A percentile compares a stretch with the other conserved stretches of the same genome.
These are phyloP conservation scores for Withania somnifera DNA, from an alignment of 305 asterid genomes.

Conservation along the genomic window DNA sequence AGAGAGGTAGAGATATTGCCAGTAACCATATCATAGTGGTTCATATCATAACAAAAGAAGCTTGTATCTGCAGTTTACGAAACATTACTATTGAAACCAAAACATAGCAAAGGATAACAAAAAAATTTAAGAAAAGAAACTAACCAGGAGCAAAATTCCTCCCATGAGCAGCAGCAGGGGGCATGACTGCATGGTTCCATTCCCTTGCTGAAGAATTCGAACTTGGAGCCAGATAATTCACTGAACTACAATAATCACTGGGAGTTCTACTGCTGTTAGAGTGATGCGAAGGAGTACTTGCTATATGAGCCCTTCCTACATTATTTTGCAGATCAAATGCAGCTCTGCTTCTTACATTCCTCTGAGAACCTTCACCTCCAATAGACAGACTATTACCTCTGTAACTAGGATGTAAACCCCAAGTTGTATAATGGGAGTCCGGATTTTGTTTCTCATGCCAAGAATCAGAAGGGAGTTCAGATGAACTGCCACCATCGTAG, in stretches of 20 bases:
- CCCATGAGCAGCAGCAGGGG: constrained; percentile 39
- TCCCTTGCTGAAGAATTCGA: constrained; percentile 34
- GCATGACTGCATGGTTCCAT: constrained; percentile 29
- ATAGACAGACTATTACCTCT: constrained; percentile 43
- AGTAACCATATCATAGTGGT: constrained; percentile 22
- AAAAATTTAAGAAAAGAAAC: constrained; percentile 14
- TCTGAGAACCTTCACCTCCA: constrained; percentile 37
- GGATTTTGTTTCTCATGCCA: constrained; percentile 55
- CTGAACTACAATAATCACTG: constrained; percentile 28
- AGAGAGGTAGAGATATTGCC: constrained; percentile 33
- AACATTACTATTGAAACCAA: background rate
- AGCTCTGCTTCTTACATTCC: constrained; percentile 65
- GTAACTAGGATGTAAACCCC: constrained; percentile 38
- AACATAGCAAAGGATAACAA: constrained; percentile 3
- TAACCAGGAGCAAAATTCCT: constrained; percentile 38
- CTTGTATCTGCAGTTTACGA: constrained; percentile 35
- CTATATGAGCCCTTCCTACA: constrained; percentile 30
- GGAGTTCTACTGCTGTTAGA: constrained; percentile 17
- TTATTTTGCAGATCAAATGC: constrained; percentile 33
- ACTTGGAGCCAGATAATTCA: constrained; percentile 38
- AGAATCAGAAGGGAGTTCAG: constrained; percentile 38
- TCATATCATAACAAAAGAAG: constrained; percentile 35
- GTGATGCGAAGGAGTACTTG: constrained; percentile 27
- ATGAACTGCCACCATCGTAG: constrained; percentile 57
- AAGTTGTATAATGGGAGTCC: constrained; percentile 39